Conservation (phyloP, 257 asterid species). For the Nicotiana attenuata region DNA sequence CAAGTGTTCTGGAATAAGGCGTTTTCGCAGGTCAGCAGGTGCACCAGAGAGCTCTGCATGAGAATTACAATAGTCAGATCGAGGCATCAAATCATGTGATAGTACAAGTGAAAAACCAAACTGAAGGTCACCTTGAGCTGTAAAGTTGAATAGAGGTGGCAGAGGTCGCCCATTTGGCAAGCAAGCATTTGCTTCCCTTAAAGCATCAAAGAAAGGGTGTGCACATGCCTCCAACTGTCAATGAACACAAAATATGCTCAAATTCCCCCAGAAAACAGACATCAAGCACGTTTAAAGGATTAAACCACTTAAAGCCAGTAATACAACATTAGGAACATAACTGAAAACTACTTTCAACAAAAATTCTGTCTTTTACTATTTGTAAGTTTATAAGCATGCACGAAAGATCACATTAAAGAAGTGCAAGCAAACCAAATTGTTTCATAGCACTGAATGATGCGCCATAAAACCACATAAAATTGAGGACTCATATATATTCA, state of each 20-base stretch:
- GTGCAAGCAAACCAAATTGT: neutral
- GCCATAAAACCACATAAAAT: neutral
- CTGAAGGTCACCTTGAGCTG: conserved; percentile 56
- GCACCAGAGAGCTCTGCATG: conserved; percentile 43
- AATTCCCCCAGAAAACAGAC: neutral
- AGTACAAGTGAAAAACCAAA: neutral
- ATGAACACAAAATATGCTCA: neutral
- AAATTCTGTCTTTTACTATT: neutral
- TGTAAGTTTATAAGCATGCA: neutral
- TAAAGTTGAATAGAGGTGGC: conserved; percentile 78
- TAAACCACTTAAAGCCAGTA: neutral
- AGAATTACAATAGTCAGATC: neutral
- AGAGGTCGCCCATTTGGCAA: conserved; percentile 68
- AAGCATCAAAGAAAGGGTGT: conserved; percentile 74
- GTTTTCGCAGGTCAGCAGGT: conserved; percentile 33
- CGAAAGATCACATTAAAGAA: neutral
- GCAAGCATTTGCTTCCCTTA: conserved; percentile 57
- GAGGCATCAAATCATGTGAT: neutral
- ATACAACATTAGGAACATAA: neutral
- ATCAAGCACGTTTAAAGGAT: neutral
- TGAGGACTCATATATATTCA: neutral
- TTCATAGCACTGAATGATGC: neutral
- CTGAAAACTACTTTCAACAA: neutral
- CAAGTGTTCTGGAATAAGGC: conserved; percentile 32
- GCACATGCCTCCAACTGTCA: conserved; percentile 90